Conservation (phyloP, 352 stramenopile genomes). For the Halophytophthora polymorphica region DNA sequence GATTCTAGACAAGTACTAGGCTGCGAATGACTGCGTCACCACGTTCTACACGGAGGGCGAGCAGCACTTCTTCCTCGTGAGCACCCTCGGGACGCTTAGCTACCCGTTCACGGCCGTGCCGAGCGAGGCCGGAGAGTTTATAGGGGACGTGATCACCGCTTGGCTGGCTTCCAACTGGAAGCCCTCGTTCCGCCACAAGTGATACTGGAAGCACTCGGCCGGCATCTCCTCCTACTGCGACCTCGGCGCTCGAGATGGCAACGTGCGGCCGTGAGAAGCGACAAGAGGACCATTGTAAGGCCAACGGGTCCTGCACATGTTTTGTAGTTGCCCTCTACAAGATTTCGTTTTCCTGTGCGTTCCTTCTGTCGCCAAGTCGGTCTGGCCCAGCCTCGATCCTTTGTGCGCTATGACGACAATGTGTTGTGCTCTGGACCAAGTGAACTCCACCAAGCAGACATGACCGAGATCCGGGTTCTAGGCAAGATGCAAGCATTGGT, state of each 20-base stretch:
- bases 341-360: too few relatives aligned
- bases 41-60: constrained; percentile 27
- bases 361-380: too few relatives aligned
- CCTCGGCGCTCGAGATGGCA: too few relatives aligned
- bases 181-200: background rate
- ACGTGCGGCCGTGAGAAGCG: too few relatives aligned
- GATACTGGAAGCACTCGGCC: too few relatives aligned
- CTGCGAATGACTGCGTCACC: constrained; percentile 20
- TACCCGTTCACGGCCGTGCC: constrained; percentile 14
- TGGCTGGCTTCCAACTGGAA: background rate
- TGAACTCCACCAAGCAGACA: background rate
- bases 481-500: background rate
- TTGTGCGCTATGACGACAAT: too few relatives aligned
- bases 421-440: too few relatives aligned
- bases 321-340: too few relatives aligned
- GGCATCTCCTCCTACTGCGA: too few relatives aligned
- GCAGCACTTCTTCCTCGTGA: constrained; percentile 26
- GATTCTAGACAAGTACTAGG: constrained; percentile 28
- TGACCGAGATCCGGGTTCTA: background rate
- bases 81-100: background rate
- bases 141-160: background rate
- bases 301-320: too few relatives aligned
- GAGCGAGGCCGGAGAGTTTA: constrained; percentile 7
- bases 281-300: too few relatives aligned
- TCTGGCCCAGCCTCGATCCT: too few relatives aligned